These are phyloP conservation scores for Solanum gandarillasii DNA, from an alignment of 257 asterid genomes.

Conservation along the genomic window DNA sequence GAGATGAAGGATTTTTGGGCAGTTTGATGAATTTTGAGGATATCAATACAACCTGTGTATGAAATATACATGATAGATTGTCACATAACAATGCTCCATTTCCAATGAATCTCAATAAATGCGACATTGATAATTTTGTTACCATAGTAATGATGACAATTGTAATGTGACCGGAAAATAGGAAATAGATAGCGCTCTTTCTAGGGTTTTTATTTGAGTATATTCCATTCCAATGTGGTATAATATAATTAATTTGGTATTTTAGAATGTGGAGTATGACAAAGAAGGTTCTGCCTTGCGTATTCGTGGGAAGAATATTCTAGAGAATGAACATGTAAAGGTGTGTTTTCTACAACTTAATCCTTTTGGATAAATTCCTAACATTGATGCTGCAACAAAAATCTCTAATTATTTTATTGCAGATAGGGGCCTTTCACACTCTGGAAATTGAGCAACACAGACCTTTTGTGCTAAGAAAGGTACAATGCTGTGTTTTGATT, in stretches of 20 bases:
- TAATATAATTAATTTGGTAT: background rate
- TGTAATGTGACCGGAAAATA: background rate
- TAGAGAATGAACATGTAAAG: constrained; percentile 93
- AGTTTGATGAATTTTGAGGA: background rate
- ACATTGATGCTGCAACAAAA: constrained; percentile 2
- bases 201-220: background rate
- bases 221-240: background rate
- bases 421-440: constrained; percentile 99
- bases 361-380: background rate
- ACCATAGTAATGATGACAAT: background rate
- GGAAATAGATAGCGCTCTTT: background rate
- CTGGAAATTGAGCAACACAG: constrained; percentile 83
- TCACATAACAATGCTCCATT: background rate
- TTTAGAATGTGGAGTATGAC: constrained; percentile 78
- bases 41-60: background rate
- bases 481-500: constrained; percentile 2
- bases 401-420: constrained; percentile 15
- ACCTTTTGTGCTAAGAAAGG: constrained; percentile 89
- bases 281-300: constrained; percentile 91
- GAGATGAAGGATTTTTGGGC: background rate
- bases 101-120: background rate
- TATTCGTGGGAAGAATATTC: constrained; percentile 81
- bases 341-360: constrained; percentile 26
- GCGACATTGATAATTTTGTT: background rate
- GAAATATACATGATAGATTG: background rate